Conservation (phyloP, 225 moss, liverwort and hornwort genomes). For the Straminergon stramineum region DNA sequence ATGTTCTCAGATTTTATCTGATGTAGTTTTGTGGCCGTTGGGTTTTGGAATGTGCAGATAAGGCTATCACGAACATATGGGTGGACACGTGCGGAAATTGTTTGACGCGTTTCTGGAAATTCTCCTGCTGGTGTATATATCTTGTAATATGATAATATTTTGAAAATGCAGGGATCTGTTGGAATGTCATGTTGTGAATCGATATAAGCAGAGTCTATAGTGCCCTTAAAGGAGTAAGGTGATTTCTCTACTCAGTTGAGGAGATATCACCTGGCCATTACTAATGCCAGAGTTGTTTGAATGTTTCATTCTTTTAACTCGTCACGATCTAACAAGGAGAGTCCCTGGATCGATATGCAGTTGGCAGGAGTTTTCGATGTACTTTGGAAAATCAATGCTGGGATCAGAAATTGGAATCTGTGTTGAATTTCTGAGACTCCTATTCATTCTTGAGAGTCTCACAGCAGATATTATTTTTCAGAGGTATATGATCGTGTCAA, state of each 20-base stretch:
- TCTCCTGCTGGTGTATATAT: slow-evolving; percentile 28
- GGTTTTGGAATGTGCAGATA: not conserved
- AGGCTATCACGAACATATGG: slow-evolving; percentile 10
- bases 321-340: not conserved
- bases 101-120: slow-evolving; percentile 3
- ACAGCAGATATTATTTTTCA: not conserved
- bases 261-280: not conserved
- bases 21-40: not conserved
- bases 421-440: not conserved
- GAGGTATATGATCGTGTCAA: not conserved
- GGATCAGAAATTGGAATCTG: not conserved
- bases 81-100: slow-evolving; percentile 21
- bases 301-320: not conserved
- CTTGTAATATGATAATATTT: slow-evolving; percentile 17
- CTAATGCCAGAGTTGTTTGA: not conserved
- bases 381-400: not conserved
- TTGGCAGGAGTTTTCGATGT: not conserved
- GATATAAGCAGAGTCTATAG: not conserved
- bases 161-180: slow-evolving; percentile 2
- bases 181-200: not conserved
- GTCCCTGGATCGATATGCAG: not conserved
- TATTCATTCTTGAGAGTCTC: not conserved
- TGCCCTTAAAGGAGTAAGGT: not conserved
- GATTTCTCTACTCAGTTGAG: not conserved
- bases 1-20: not conserved